These are phyloP conservation scores for Aeschynomene evenia DNA, from an alignment of 306 rosid species.

Conservation along the genomic window DNA sequence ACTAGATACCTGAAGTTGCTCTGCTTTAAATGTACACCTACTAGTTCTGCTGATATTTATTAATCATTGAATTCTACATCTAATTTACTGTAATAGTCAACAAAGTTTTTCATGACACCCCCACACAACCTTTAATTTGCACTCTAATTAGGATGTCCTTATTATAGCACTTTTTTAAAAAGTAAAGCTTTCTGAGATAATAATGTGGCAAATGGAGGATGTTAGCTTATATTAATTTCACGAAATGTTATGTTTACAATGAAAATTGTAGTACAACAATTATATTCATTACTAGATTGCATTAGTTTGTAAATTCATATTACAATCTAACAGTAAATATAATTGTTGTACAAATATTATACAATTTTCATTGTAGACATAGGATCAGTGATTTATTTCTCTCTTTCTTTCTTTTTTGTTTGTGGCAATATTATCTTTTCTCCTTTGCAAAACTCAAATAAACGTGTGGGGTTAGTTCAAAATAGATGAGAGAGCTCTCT, in stretches of 20 bases:
- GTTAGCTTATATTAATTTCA: no score
- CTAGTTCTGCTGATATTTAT: background rate
- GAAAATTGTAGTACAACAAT: no score
- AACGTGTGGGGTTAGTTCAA: slow-evolving; percentile 25
- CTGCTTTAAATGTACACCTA: background rate
- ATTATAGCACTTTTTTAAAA: slow-evolving; percentile 14
- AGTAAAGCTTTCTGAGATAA: background rate
- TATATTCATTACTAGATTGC: no score
- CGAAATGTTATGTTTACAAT: no score
- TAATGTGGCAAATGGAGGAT: slow-evolving; percentile 22
- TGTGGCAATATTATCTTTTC: background rate
- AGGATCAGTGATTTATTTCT: background rate
- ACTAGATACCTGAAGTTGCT: background rate
- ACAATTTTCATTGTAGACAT: no score
- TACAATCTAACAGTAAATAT: no score
- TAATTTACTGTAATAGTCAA: slow-evolving; percentile 9
- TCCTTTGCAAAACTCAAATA: slow-evolving; percentile 11
- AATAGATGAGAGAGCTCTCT: slow-evolving; percentile 14
- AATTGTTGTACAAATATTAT: no score
- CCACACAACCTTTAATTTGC: slow-evolving; percentile 2
- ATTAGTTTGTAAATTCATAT: no score
- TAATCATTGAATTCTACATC: background rate
- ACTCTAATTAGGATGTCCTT: background rate
- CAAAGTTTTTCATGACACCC: slow-evolving; percentile 20
- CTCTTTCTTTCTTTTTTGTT: background rate